Percentiles rank a stretch among this genome's conserved stretches.
phyloP scores from a whole-genome alignment of 2,329 filamentous ascomycete species.

The Nothophaeocryptopus gaeumannii region DNA sequence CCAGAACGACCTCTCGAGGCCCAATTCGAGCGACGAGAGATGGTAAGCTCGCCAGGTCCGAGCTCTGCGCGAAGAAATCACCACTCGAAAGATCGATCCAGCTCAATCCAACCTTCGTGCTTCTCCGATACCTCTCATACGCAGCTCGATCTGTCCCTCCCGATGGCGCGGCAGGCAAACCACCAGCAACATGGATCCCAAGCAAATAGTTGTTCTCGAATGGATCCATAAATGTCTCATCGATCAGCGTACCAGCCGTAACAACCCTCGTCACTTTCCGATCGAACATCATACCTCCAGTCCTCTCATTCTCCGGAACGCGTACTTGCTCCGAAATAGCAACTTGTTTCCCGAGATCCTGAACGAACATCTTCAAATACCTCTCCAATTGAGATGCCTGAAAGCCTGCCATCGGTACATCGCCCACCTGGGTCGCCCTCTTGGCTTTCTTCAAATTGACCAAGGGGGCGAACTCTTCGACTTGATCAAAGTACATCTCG shows the following conservation, averaged over 20 bases:
- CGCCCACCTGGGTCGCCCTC: slow-evolving; percentile 74
- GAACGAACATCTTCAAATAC: slow-evolving; percentile 87
- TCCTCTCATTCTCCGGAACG: slow-evolving; percentile 52
- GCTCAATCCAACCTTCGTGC: slow-evolving; percentile 66
- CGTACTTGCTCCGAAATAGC: slow-evolving; percentile 92
- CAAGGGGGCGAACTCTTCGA: slow-evolving; percentile 80
- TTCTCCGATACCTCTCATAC: slow-evolving; percentile 36
- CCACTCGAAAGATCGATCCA: slow-evolving; percentile 96
- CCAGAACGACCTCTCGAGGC: slow-evolving; percentile 80
- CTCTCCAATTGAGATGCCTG: slow-evolving; percentile 89
- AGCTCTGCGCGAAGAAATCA: slow-evolving; percentile 82
- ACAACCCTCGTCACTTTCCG: slow-evolving; percentile 82
- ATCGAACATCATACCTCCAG: slow-evolving; percentile 78
- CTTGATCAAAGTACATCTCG: slow-evolving; percentile 95
- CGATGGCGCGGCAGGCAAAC: slow-evolving; percentile 7
- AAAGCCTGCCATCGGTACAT: slow-evolving; percentile 92
- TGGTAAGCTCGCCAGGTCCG: slow-evolving; percentile 68
- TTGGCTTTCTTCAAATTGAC: slow-evolving; percentile 82
- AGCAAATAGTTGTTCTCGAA: slow-evolving; percentile 92
- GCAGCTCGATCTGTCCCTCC: slow-evolving; percentile 24
- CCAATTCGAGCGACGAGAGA: slow-evolving; percentile 79
- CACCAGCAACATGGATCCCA: slow-evolving; percentile 62
- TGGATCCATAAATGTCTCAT: slow-evolving; percentile 95
- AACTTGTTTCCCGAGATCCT: slow-evolving; percentile 86
- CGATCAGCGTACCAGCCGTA: slow-evolving; percentile 91